A percentile compares a stretch with the other conserved stretches of the same genome.
Evolutionary conservation across 2,329 filamentous ascomycete genomes (phyloP).

Genomic region (Fusarium compactum): DNA sequence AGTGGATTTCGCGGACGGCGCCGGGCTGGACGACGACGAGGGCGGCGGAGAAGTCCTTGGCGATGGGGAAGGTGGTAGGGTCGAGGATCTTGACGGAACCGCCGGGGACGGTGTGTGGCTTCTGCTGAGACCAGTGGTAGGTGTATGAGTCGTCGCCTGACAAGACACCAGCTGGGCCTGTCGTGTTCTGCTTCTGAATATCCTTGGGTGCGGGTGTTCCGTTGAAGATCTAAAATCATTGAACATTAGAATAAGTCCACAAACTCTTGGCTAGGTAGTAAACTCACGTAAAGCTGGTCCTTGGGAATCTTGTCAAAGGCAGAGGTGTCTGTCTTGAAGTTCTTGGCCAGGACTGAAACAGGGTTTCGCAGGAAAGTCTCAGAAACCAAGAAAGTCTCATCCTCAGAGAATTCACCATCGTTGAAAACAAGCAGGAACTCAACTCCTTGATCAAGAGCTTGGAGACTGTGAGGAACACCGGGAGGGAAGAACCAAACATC

Average conservation of each 20-base stretch:
- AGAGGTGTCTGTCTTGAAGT: constrained; percentile 20
- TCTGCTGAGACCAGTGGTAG: constrained; percentile 24
- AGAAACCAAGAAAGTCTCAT: constrained; percentile 22
- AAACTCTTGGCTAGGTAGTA: no score
- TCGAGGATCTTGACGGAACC: constrained; percentile 19
- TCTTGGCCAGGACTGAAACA: constrained; percentile 21
- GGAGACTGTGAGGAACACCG: constrained; percentile 17
- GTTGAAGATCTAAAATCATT: constrained; percentile 3
- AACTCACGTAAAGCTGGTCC: constrained; percentile 17
- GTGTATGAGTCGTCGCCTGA: constrained; percentile 15
- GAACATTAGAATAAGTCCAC: no score
- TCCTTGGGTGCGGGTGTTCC: constrained; percentile 16
- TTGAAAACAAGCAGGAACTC: constrained; percentile 21
- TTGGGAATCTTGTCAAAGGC: constrained; percentile 19
- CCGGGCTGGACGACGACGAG: constrained; percentile 15
- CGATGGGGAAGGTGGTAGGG: constrained; percentile 11
- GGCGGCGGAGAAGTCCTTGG: constrained; percentile 10
- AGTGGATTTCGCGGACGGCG: constrained; percentile 16
- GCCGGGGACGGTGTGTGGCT: constrained; percentile 17
- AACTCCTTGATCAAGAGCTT: constrained; percentile 8
- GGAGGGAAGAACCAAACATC: constrained; percentile 27
- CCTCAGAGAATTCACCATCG: constrained; percentile 13
- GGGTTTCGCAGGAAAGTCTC: constrained; percentile 20
- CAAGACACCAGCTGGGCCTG: neutral
- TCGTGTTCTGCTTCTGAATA: constrained; percentile 14